Conservation (phyloP, 148 eudicot species). For the Oxyria digyna region DNA sequence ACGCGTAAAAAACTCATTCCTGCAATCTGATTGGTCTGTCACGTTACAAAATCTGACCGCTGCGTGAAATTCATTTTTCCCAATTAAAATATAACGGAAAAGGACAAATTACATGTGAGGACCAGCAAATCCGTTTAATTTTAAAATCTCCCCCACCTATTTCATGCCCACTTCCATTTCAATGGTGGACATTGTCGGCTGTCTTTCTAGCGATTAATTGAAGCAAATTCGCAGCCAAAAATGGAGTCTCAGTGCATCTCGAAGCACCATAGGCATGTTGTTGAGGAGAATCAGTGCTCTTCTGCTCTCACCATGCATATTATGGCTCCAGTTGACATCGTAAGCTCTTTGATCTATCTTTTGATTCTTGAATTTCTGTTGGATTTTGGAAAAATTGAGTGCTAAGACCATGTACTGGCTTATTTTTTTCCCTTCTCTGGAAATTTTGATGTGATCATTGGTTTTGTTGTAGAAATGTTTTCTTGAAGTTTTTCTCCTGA, state of each 20-base stretch:
- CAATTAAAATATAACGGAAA: neutral
- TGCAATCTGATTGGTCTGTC: neutral
- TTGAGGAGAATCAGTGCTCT: conserved; percentile 25
- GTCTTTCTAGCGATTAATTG: neutral
- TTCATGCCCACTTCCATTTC: conserved; percentile 5
- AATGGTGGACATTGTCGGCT: conserved; percentile 5
- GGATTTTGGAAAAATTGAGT: neutral
- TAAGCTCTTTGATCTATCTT: too few species aligned
- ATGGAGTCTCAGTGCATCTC: conserved; percentile 2
- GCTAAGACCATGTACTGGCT: neutral
- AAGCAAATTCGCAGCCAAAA: neutral
- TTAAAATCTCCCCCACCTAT: conserved; percentile 1
- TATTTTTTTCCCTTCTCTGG: neutral
- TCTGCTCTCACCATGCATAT: conserved; percentile 29
- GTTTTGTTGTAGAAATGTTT: neutral
- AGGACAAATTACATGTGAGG: conserved; percentile 7
- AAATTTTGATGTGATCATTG: neutral
- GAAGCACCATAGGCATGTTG: conserved; percentile 28
- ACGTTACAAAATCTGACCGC: neutral
- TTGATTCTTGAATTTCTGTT: neutral
- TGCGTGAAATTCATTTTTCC: neutral
- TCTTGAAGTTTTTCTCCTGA: too few species aligned
- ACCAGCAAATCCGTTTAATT: neutral
- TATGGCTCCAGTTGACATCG: conserved; percentile 40
- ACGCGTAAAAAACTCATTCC: neutral